Percentiles rank a stretch among this genome's conserved stretches.
Conservation (phyloP, 176 grass and related monocot species). For the Puccinellia tenuiflora region DNA sequence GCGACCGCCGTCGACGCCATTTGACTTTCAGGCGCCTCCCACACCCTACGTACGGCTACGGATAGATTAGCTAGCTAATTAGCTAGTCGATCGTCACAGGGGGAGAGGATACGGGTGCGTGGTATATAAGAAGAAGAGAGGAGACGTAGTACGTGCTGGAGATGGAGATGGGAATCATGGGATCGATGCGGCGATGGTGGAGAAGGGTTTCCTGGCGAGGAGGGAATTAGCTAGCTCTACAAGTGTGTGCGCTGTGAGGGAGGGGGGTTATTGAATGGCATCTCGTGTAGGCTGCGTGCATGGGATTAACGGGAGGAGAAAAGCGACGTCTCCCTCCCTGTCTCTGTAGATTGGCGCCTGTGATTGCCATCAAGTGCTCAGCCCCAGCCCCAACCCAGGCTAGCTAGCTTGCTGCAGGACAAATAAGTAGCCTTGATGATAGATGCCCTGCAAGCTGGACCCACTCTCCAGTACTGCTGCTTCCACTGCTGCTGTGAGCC, state of each 20-base stretch:
- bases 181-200: conserved; percentile 45
- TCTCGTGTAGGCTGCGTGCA: conserved; percentile 66
- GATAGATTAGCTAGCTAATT: not conserved
- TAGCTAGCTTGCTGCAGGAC: not conserved
- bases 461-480: not conserved
- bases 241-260: conserved; percentile 16
- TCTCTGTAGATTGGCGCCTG: conserved; percentile 53
- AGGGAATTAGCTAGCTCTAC: conserved; percentile 57
- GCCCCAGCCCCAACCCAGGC: not conserved
- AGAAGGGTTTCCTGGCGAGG: conserved; percentile 60
- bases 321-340: conserved; percentile 54
- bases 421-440: not conserved
- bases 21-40: too few species aligned
- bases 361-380: conserved; percentile 81
- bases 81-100: conserved; percentile 9
- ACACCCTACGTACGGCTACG: not conserved
- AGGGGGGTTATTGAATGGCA: conserved; percentile 38
- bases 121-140: conserved; percentile 26
- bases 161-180: conserved; percentile 4
- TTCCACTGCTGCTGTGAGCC: not conserved
- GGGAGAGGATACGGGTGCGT: conserved; percentile 5
- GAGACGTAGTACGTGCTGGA: not conserved
- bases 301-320: conserved; percentile 74
- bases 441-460: not conserved
- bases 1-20: conserved; percentile 37